Base-by-base conservation (phyloP, 805 yeast genomes). In the Starmerella stigmatis region DNA sequence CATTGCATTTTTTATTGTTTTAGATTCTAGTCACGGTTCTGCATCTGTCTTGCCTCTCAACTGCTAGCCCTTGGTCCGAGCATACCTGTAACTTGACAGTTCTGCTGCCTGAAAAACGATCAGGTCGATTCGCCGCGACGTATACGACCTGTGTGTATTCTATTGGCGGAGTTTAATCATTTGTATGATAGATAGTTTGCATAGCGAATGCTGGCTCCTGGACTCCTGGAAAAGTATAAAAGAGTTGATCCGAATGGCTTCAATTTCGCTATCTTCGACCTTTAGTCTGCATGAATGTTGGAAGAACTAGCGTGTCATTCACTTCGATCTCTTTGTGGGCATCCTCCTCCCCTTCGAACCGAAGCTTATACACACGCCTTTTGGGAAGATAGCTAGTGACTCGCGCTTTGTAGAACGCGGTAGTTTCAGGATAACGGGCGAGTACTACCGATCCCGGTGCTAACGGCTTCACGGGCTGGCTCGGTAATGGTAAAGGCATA, bases 311-410 rank as follows among this genome's bases (percentile, higher is more conserved):
- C 44, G 86, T 67, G 54, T 96, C 71, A 44, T 78, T 84, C 4
- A 92, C 96, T 57, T 86, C 94, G 0, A 96, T 92, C 60, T 89
- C 96, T 60, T 89, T 92, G 37, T 84, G 88, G 0, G 78, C 94
- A 57, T 92, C 98, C 60, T 92, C 98, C 61, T 92, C 99, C 9
- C 97, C 98, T 54, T 89, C 97, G 58, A 92, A 92, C 57, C 76
- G 75, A 45, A 92, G 68, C 33, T 36, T 36, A 41, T 52, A 52
- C 12, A 36, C 40, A n/a, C 48, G 45, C 27, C 40, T 34, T 17
- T 53, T 48, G 27, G 52, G 33, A 20, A 43, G 32, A 27, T 51
- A 47, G 52, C 86, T 67, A 20, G 79, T 78, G 2, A 92, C 96
- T 41, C 83, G 84, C 0, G 98, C 99, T 3, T 94, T 85, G 57